Percentiles rank a stretch among this genome's conserved stretches.
These are phyloP conservation scores for Colletotrichum viniferum DNA, from an alignment of 2,329 filamentous ascomycete genomes.

Conservation along the genomic window DNA sequence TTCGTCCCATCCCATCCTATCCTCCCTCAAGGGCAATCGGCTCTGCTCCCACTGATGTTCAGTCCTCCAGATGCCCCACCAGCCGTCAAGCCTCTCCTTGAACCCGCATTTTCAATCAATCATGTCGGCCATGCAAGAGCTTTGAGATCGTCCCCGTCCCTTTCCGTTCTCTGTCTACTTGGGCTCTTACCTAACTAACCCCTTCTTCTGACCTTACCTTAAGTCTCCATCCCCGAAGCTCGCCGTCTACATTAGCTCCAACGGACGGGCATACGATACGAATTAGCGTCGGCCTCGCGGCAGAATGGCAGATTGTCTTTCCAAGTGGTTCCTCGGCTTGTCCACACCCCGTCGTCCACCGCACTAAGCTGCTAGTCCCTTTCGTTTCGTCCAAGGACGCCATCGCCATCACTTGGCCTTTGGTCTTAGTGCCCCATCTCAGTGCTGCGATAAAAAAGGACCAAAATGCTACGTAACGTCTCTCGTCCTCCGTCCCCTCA, in stretches of 20 bases:
- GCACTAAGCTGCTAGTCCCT: background rate
- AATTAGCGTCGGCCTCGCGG: background rate
- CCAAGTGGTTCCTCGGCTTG: background rate
- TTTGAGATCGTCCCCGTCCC: background rate
- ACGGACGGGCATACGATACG: background rate
- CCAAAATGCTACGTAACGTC: background rate
- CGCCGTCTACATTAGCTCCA: background rate
- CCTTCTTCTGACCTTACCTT: background rate
- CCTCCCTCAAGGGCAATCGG: background rate
- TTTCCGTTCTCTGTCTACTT: background rate
- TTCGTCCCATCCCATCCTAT: background rate
- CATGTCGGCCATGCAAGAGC: background rate
- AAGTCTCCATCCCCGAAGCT: background rate
- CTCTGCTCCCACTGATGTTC: background rate
- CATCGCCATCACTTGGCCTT: background rate
- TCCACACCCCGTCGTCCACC: background rate
- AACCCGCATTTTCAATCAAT: background rate
- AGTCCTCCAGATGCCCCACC: background rate
- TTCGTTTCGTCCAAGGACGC: background rate
- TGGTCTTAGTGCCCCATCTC: background rate
- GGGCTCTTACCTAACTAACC: background rate
- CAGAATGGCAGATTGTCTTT: conserved; percentile 11
- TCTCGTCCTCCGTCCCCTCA: background rate
- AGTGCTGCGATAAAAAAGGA: background rate
- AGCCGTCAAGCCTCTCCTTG: background rate